phyloP scores from a whole-genome alignment of 2,329 filamentous ascomycete species.

The Ambrosiella beaveri region DNA sequence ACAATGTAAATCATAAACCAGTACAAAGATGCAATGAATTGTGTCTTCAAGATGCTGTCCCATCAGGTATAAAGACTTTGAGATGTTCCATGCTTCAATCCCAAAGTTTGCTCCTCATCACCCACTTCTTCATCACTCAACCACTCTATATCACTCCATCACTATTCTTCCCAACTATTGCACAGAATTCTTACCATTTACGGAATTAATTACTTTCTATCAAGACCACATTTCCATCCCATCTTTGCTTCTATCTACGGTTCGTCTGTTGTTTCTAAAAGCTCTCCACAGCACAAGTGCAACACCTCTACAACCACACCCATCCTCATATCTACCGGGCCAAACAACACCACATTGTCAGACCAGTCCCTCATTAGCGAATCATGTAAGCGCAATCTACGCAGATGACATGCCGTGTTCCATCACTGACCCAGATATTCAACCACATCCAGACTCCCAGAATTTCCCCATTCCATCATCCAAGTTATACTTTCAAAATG shows the following conservation, averaged over 20 bases:
- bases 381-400: not conserved
- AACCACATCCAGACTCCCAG: not conserved
- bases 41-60: too few species aligned
- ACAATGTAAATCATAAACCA: too few species aligned
- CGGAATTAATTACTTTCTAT: too few species aligned
- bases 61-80: too few species aligned
- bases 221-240: not conserved
- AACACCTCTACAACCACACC: not conserved
- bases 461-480: not conserved
- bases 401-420: not conserved
- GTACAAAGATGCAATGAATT: too few species aligned
- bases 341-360: not conserved
- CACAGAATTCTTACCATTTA: not conserved
- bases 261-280: not conserved
- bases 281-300: not conserved
- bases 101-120: not conserved
- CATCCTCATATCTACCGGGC: too few species aligned
- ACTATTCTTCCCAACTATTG: not conserved
- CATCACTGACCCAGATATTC: too few species aligned
- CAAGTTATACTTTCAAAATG: slow-evolving; percentile 29
- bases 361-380: not conserved
- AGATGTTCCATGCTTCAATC: too few species aligned
- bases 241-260: not conserved
- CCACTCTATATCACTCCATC: not conserved
- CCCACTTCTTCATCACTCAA: not conserved